Percentiles rank a stretch among this genome's conserved stretches.
Evolutionary conservation across 140 eudicot genomes (phyloP).

Genomic region (Oenanthe javanica): DNA sequence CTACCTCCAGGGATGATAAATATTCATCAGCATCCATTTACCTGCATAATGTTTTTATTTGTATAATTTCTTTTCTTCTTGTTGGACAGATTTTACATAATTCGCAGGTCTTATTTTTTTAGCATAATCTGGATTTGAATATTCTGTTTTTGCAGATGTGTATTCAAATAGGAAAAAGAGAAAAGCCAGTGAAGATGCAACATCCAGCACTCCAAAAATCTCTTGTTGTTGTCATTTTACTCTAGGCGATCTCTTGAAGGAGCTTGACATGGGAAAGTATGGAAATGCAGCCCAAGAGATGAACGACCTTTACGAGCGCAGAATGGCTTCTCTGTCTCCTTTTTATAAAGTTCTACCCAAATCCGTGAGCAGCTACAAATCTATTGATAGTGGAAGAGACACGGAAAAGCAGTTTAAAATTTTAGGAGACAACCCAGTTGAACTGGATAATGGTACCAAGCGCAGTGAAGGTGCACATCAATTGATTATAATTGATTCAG

Average conservation of each 20-base stretch:
- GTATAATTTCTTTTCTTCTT: too few relatives aligned
- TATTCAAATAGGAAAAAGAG: conserved; percentile 21
- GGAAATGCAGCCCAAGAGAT: conserved; percentile 60
- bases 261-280: conserved; percentile 33
- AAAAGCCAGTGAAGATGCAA: conserved; percentile 23
- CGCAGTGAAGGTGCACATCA: neutral
- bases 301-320: conserved; percentile 36
- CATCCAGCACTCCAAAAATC: conserved; percentile 1
- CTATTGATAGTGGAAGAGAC: conserved; percentile 7
- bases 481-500: neutral
- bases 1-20: neutral
- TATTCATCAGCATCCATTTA: neutral
- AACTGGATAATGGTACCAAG: neutral
- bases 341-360: conserved; percentile 25
- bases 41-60: too few relatives aligned
- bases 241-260: conserved; percentile 22
- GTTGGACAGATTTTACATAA: neutral
- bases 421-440: neutral
- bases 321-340: conserved; percentile 32
- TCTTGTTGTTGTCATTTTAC: conserved; percentile 44
- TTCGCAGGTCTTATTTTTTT: neutral
- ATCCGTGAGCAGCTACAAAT: conserved; percentile 11
- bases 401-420: neutral
- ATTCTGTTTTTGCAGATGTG: conserved; percentile 21
- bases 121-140: neutral